Percentiles rank a stretch among this genome's conserved stretches.
phyloP scores from a whole-genome alignment of 2,329 filamentous ascomycete species.

The Lecanosticta acicola region DNA sequence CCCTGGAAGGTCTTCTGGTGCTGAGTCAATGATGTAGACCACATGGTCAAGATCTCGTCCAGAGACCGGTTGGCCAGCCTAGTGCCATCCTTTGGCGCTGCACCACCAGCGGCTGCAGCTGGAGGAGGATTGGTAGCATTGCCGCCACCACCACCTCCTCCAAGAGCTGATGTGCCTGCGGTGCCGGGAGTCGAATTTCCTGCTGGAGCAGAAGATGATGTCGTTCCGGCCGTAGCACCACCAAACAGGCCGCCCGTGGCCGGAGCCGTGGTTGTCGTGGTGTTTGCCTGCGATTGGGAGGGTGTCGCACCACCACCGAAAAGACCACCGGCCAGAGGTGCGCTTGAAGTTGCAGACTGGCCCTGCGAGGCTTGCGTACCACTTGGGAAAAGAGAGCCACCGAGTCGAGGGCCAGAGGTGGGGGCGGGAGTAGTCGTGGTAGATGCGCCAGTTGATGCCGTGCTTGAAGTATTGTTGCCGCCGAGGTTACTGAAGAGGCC shows the following conservation, averaged over 20 bases:
- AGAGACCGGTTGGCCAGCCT: slow-evolving; percentile 97
- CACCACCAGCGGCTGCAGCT: slow-evolving; percentile 57
- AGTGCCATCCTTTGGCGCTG: slow-evolving; percentile 71
- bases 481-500: background rate
- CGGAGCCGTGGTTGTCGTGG: background rate
- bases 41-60: slow-evolving; percentile 96
- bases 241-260: slow-evolving; percentile 4
- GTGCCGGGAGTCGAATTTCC: slow-evolving; percentile 4
- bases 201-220: slow-evolving; percentile 2
- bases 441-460: no score
- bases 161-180: slow-evolving; percentile 4
- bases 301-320: slow-evolving; percentile 2
- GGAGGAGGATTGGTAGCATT: slow-evolving; percentile 5
- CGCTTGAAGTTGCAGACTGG: background rate
- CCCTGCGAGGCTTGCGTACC: background rate
- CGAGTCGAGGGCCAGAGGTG: background rate
- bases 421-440: background rate
- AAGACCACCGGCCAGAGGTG: background rate
- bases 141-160: slow-evolving; percentile 3
- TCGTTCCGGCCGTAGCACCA: background rate
- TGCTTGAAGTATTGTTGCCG: no score
- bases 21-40: slow-evolving; percentile 90
- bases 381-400: background rate
- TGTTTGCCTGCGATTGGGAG: background rate
- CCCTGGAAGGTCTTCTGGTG: slow-evolving; percentile 96